Base-by-base conservation (phyloP, 371 early-diverging fungal species). In the Enterospora canceri region DNA sequence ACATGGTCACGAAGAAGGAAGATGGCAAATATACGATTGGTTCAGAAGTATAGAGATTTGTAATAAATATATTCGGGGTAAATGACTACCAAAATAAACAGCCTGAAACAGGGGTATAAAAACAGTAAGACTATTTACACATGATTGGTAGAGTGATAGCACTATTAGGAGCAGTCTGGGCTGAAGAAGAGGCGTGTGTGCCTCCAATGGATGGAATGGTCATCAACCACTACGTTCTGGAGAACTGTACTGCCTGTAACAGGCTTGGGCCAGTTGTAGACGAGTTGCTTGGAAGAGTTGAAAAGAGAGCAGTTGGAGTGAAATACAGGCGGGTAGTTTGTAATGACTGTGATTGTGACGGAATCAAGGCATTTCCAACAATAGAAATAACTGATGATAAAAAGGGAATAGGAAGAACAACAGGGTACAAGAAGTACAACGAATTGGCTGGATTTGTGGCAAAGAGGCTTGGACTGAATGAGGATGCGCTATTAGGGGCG, bases 311-410 rank as follows among this genome's bases (percentile, higher is more conserved):
- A 21, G 33, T 61, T 15, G 40, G 50, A n/a, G 51, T 80, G 24
- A 75, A 31, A 1, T 62, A 75, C 26, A 55, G 63, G 28, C 65
- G 71, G 21, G 65, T 79, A 18, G 76, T 79, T 33, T 79, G 77
- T 55, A 67, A 59, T n/a, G 56, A 40, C 23, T 80, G 80, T 58
- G 53, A 72, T 2, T 75, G 73, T 40, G 51, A 65, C 5, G 71
- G 71, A 24, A 67, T 80, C 26, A 68, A 65, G 4, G 33, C 62
- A 3, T 73, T 77, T 24, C 82, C 82, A 1, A 80, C 80, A 2
- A 34, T 80, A 12, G 66, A 72, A 29, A 8, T 82, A 29, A 59
- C 51, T 2, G 67, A 76, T 12, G 67, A 76, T 48, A 67, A 68
- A 2, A 63, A 68, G 51, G 67, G 66, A 56, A 35, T 68, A 4